Base-by-base conservation (phyloP, 371 early-diverging fungal genomes). In the Dichotomocladium elegans region DNA sequence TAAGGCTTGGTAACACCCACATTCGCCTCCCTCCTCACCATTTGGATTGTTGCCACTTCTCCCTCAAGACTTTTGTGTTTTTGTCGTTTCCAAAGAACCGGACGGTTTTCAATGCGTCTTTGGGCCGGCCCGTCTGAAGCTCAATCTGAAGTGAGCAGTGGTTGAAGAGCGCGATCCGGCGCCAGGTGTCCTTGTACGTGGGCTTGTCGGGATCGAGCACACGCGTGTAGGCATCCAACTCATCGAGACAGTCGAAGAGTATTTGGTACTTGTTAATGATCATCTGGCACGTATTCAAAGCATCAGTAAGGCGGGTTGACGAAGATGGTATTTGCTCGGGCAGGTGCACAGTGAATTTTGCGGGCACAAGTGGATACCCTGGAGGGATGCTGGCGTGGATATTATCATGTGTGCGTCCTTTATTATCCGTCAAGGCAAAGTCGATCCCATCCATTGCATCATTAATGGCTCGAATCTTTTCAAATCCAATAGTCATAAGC, bases 91-190 rank as follows among this genome's bases (percentile, higher is more conserved):
- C 80, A 63, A 70, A 74, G 33, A 79, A 66, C 11, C 65, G 61
- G 7, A 65, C 51, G 2, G 49, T 51, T n/a, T 62, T 66, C 33
- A 58, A 46, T 21, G 31, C 40, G 2, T 37, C 17, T 9, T 51
- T 28, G 12, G 76, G 72, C 9, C 47, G 22, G 2, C 56, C 31
- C 8, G 63, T 56, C 14, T 70, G 54, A 8, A 76, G 27, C 6
- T 74, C 61, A 5, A 79, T 49, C 3, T 68, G 61, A 10, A 79
- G 33, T 2, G 77, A 72, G 37, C 77, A 74, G 45, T 77, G 77
- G 24, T 66, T 58, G 4, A 63, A 64, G 2, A 76, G 58, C 0
- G 72, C 77, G 22, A 79, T 56, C n/a, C 70, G 58, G 17, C 79
- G 70, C 57, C 61, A 66, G 21, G 53, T 19, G 17, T 76, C 70